Conservation (phyloP, 257 asterid species). For the Nicotiana attenuata region DNA sequence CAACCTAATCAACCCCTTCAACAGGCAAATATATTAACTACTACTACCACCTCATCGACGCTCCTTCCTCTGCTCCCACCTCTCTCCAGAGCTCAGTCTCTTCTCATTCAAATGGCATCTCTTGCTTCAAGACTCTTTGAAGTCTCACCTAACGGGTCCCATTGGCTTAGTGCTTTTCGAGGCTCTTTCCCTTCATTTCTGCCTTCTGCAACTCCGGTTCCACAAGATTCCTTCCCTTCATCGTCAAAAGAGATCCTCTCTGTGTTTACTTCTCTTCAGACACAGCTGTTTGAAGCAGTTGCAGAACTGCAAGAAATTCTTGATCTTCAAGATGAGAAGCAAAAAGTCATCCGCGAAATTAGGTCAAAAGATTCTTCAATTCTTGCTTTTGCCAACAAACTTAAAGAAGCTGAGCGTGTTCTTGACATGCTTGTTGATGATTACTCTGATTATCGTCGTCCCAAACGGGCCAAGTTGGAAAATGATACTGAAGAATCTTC, state of each 20-base stretch:
- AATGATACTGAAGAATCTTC: slow-evolving; percentile 37
- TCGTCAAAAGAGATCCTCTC: slow-evolving; percentile 66
- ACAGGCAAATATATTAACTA: slow-evolving; percentile 31
- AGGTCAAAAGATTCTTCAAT: slow-evolving; percentile 59
- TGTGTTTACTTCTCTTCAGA: slow-evolving; percentile 57
- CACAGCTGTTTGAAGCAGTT: slow-evolving; percentile 79
- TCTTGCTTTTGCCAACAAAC: slow-evolving; percentile 69
- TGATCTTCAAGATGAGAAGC: slow-evolving; percentile 84
- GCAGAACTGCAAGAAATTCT: slow-evolving; percentile 87
- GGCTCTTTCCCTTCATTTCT: slow-evolving; percentile 72
- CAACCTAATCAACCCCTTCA: slow-evolving; percentile 44
- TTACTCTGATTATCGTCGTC: slow-evolving; percentile 68
- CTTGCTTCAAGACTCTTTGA: slow-evolving; percentile 77
- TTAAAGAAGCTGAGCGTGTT: slow-evolving; percentile 62
- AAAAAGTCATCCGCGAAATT: slow-evolving; percentile 57
- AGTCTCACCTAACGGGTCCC: slow-evolving; percentile 72
- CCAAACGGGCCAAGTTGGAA: slow-evolving; percentile 50
- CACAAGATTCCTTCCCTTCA: slow-evolving; percentile 36
- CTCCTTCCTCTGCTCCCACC: slow-evolving; percentile 95
- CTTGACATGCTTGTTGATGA: slow-evolving; percentile 84
- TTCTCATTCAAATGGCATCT: slow-evolving; percentile 80
- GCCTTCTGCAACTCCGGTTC: slow-evolving; percentile 52
- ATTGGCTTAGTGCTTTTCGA: slow-evolving; percentile 74
- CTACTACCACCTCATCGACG: slow-evolving; percentile 51
- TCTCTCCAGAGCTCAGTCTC: slow-evolving; percentile 79